Base-by-base conservation (phyloP, 371 early-diverging fungal species). In the Mucor saturninus region DNA sequence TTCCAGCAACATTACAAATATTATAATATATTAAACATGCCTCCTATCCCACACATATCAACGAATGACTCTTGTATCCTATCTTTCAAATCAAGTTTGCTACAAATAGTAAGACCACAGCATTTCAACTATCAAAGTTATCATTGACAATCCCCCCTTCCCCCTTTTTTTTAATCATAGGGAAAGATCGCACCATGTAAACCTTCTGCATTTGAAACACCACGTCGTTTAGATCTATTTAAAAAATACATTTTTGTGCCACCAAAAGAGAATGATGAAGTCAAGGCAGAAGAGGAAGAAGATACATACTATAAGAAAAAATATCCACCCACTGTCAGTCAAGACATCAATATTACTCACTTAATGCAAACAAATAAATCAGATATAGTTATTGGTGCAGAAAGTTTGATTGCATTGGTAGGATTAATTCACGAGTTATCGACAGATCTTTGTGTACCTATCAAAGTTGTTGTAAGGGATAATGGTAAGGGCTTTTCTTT, bases 1-100 rank as follows among this genome's bases (percentile, higher is more conserved):
- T 46, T 8, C 6, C 51, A 63, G 63, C 50, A 42, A 57, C 52
- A 43, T 37, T 64, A 64, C 31, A 57, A 51, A 46, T 64, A 52
- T 28, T 50, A 42, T 15, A 52, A 57, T 10, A 15, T 50, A 4
- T 3, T 64, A 5, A 31, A 45, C 9, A 56, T 64, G 38, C 8
- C 35, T 13, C 10, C 38, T 30, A 15, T 26, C 35, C 46, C 46
- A 46, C 7, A 46, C 21, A 15, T 26, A 10, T 8, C 43, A 15
- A 38, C 45, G 15, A 13, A 21, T 5, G 57, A 57, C 4, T 43
- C 51, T 37, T 11, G 52, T 11, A 43, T 64, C 35, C 28, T 64
- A n/a, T 35, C 52, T 7, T 57, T 57, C 29, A 64, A 64, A 14
- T n/a, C 31, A 8, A 43, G 40, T 2, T 37, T 64, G 37, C 40